Conservation (phyloP, 163 green algal genomes). For the Prototheca wickerhamii region DNA sequence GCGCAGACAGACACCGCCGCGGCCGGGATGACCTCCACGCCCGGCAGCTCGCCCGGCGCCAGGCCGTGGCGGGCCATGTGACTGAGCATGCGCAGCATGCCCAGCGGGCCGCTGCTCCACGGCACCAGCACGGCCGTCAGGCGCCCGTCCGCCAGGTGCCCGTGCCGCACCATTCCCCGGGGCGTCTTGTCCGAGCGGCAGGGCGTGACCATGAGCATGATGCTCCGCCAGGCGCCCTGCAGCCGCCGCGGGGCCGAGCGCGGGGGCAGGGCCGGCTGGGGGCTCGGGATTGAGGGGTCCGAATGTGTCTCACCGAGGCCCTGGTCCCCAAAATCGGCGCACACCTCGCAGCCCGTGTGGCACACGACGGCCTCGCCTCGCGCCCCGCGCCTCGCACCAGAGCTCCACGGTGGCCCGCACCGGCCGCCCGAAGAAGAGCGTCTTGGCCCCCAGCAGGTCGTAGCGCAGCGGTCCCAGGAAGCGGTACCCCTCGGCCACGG, state of each 20-base stretch:
- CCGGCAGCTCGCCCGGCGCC: neutral
- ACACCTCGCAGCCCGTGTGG: slow-evolving; percentile 22
- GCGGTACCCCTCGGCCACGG: slow-evolving; percentile 50
- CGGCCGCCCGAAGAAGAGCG: slow-evolving; percentile 12
- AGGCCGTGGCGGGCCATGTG: neutral
- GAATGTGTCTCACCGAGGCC: neutral
- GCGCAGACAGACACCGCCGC: neutral
- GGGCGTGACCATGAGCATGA: slow-evolving; percentile 73
- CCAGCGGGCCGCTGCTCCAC: neutral
- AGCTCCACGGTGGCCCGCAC: neutral
- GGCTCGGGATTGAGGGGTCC: neutral
- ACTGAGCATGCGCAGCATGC: neutral
- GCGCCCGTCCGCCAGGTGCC: slow-evolving; percentile 70
- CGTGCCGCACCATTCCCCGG: slow-evolving; percentile 48
- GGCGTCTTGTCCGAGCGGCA: slow-evolving; percentile 71
- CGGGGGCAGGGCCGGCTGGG: neutral
- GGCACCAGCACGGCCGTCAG: slow-evolving; percentile 73
- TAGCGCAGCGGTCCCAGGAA: slow-evolving; percentile 74
- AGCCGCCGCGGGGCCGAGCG: neutral
- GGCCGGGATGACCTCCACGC: slow-evolving; percentile 40
- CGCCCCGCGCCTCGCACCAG: too few relatives aligned
- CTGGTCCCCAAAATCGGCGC: too few relatives aligned
- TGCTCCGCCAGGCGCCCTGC: neutral
- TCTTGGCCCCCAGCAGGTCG: slow-evolving; percentile 43
- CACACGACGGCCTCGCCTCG: neutral